Evolutionary conservation across 306 rosid genomes (phyloP).

Genomic region (Sicyos baderoa): DNA sequence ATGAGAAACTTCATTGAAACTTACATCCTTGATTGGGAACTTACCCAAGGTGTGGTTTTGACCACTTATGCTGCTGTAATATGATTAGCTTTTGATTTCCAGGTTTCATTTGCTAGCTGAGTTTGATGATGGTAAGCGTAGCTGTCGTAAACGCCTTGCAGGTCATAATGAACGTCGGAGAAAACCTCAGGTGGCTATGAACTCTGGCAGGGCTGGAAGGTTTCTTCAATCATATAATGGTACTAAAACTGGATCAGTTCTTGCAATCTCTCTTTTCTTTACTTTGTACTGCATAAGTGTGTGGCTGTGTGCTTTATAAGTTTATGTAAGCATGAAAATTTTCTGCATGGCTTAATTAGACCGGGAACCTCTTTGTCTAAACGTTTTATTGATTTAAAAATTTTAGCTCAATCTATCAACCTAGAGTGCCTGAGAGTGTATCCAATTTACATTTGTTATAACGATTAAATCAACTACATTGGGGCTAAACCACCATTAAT

Average conservation of each 20-base stretch:
- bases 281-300: neutral
- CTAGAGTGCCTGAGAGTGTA: neutral
- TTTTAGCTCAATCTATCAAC: neutral
- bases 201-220: slow-evolving; percentile 47
- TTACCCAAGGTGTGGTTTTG: neutral
- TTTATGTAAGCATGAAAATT: neutral
- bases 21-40: neutral
- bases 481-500: neutral
- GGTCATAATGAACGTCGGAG: slow-evolving; percentile 87
- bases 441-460: neutral
- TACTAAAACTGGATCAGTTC: slow-evolving; percentile 23
- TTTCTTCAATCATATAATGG: slow-evolving; percentile 61
- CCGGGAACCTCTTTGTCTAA: neutral
- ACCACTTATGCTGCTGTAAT: slow-evolving; percentile 18
- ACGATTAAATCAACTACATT: neutral
- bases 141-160: slow-evolving; percentile 93
- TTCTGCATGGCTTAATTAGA: slow-evolving; percentile 13
- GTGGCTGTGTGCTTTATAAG: neutral
- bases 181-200: slow-evolving; percentile 59
- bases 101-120: slow-evolving; percentile 89
- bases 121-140: slow-evolving; percentile 89
- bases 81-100: slow-evolving; percentile 29
- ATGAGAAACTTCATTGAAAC: neutral
- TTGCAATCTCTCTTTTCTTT: neutral
- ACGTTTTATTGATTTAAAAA: neutral